Conservation (phyloP, 768 basidiomycete species). For the Collybia mongolica region DNA sequence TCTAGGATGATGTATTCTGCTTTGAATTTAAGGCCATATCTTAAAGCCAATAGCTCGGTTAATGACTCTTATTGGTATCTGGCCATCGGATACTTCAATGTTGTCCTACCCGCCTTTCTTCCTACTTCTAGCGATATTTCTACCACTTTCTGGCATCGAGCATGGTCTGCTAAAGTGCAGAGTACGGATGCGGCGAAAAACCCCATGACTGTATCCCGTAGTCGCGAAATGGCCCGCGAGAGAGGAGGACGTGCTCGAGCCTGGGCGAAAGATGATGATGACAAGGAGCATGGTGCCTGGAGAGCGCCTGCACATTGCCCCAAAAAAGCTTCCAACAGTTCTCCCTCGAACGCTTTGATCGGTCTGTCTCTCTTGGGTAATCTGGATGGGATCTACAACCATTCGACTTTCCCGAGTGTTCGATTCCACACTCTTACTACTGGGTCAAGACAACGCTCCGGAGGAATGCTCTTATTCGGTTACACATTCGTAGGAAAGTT, state of each 20-base stretch:
- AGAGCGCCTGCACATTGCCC: constrained; percentile 23
- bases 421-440: constrained; percentile 75
- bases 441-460: constrained; percentile 75
- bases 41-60: constrained; percentile 38
- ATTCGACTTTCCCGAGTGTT: constrained; percentile 54
- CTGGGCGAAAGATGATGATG: constrained; percentile 80
- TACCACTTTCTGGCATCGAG: constrained; percentile 72
- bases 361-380: constrained; percentile 86
- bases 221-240: constrained; percentile 62
- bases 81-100: constrained; percentile 80
- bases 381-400: constrained; percentile 78
- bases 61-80: constrained; percentile 79
- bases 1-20: constrained; percentile 83
- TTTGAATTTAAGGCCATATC: constrained; percentile 70
- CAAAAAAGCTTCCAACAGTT: constrained; percentile 16
- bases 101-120: constrained; percentile 74
- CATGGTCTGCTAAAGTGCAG: constrained; percentile 65
- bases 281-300: constrained; percentile 45
- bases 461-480: constrained; percentile 81
- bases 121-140: constrained; percentile 41
- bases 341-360: constrained; percentile 63
- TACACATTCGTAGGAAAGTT: constrained; percentile 74
- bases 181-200: constrained; percentile 64
- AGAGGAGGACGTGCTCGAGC: constrained; percentile 57
- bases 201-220: constrained; percentile 59